Evolutionary conservation across 139 green algal species (phyloP).

Genomic region (Chlorella sp.): DNA sequence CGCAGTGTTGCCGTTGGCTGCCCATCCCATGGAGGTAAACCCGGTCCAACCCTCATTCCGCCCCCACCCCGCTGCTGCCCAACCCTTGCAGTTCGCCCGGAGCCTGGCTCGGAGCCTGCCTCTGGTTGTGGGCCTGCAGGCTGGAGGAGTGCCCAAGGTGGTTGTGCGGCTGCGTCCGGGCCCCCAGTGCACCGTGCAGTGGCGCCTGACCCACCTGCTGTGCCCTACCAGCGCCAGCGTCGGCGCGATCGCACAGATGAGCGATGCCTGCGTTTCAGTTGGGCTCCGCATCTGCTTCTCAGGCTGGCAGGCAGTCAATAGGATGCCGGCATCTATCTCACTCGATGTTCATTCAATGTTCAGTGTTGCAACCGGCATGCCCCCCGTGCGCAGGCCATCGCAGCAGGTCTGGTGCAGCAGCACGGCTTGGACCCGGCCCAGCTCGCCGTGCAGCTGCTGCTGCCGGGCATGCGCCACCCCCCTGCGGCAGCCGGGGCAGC

Average conservation of each 20-base stretch:
- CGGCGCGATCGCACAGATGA: background rate
- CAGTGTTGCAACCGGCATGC: too few relatives aligned
- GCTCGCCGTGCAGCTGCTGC: background rate
- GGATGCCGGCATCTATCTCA: background rate
- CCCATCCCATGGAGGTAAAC: too few relatives aligned
- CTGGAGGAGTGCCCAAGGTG: background rate
- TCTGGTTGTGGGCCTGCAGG: background rate
- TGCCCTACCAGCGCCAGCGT: background rate
- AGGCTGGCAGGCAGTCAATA: background rate
- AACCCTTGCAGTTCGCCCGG: background rate
- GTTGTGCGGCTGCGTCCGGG: background rate
- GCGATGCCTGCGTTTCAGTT: background rate
- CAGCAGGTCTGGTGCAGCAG: background rate
- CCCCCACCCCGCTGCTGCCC: background rate
- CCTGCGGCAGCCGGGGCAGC: background rate
- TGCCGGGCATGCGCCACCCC: background rate
- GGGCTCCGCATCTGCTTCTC: background rate
- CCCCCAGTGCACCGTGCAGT: background rate
- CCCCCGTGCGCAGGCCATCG: background rate
- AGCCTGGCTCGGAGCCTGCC: background rate
- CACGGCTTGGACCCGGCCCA: background rate
- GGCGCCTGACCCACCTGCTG: background rate
- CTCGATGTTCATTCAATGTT: too few relatives aligned
- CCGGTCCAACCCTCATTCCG: too few relatives aligned
- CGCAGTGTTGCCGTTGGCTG: background rate